Conservation (phyloP, 2,329 filamentous ascomycete genomes). For the Leptodontidium sp. region DNA sequence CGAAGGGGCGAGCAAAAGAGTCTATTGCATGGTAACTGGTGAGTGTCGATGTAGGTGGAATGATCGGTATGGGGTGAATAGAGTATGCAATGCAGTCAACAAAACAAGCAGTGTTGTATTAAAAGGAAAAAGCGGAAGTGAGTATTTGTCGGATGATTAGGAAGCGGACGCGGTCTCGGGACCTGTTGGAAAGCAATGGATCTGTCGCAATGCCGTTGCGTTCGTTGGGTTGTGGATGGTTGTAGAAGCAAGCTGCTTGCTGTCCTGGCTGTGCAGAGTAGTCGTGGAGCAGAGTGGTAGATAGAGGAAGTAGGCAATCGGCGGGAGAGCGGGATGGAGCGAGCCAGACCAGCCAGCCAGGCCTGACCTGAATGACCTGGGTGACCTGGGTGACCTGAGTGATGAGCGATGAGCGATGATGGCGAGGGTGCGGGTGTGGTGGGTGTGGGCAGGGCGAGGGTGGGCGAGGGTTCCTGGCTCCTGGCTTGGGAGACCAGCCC, state of each 20-base stretch:
- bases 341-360: not conserved
- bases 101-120: slow-evolving; percentile 21
- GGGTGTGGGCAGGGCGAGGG: not conserved
- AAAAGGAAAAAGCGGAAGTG: slow-evolving; percentile 21
- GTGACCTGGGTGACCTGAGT: not conserved
- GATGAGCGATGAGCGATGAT: slow-evolving; percentile 3
- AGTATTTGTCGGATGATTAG: slow-evolving; percentile 17
- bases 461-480: not conserved
- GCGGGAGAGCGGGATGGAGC: slow-evolving; percentile 21
- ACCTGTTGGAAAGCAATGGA: slow-evolving; percentile 2
- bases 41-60: slow-evolving; percentile 13
- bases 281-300: not conserved
- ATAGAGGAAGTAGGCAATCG: slow-evolving; percentile 5
- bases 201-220: not conserved
- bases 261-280: not conserved
- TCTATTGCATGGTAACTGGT: slow-evolving; percentile 39
- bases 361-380: not conserved
- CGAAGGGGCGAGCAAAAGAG: slow-evolving; percentile 31
- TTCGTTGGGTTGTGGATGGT: slow-evolving; percentile 14
- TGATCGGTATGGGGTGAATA: slow-evolving; percentile 4
- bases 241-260: not conserved
- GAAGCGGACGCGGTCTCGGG: slow-evolving; percentile 5
- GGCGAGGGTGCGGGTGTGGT: not conserved
- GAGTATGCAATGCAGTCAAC: slow-evolving; percentile 15
- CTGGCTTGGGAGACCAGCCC: too few species aligned